phyloP scores from a whole-genome alignment of 2,329 filamentous ascomycete genomes.

The Phoma sp. region DNA sequence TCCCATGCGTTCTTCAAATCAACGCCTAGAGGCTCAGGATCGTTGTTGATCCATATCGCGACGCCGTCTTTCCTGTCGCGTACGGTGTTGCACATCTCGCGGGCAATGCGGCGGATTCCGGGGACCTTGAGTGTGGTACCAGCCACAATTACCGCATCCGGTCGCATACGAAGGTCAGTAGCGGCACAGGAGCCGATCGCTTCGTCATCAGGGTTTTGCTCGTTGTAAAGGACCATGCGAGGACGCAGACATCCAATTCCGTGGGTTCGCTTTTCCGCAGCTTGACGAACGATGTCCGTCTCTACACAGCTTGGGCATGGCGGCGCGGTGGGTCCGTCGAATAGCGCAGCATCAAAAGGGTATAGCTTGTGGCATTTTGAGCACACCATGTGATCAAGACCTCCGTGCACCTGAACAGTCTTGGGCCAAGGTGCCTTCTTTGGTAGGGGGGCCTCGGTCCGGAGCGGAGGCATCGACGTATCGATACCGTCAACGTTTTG shows the following conservation, averaged over 20 bases:
- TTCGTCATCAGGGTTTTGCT: conserved; percentile 94
- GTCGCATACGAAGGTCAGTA: conserved; percentile 82
- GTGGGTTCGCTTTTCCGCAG: conserved; percentile 87
- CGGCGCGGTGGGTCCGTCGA: conserved; percentile 84
- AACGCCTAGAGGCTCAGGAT: conserved; percentile 79
- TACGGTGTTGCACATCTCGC: conserved; percentile 89
- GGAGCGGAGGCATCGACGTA: conserved; percentile 78
- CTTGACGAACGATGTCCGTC: conserved; percentile 77
- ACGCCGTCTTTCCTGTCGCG: conserved; percentile 82
- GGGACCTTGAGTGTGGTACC: conserved; percentile 96
- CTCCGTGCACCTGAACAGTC: conserved; percentile 92
- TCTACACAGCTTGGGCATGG: conserved; percentile 77
- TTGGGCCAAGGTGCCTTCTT: conserved; percentile 90
- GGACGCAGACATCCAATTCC: conserved; percentile 90
- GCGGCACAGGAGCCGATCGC: conserved; percentile 91
- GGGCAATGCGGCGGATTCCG: conserved; percentile 86
- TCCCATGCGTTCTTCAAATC: conserved; percentile 96
- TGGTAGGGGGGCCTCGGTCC: conserved; percentile 81
- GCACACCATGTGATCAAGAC: conserved; percentile 95
- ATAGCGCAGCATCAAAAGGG: conserved; percentile 79
- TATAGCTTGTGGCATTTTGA: conserved; percentile 84
- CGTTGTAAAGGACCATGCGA: conserved; percentile 96
- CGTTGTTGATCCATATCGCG: conserved; percentile 93
- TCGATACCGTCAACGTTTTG: conserved; percentile 98
- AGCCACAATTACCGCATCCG: conserved; percentile 92